A percentile compares a stretch with the other conserved stretches of the same genome.
These are phyloP conservation scores for Saturnispora serradocipensis DNA, from an alignment of 805 yeast genomes.

Conservation along the genomic window DNA sequence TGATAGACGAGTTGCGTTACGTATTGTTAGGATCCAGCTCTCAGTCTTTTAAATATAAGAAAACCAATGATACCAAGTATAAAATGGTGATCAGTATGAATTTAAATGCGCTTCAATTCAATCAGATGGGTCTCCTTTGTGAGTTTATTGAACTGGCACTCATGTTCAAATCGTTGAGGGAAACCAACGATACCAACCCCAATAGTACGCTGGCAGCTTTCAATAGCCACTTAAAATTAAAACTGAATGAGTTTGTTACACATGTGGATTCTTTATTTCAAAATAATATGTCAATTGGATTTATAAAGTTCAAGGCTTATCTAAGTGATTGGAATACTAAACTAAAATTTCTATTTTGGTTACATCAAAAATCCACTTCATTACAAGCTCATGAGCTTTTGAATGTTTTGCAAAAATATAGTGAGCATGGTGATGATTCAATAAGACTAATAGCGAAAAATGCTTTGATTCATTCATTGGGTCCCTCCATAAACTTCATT, in stretches of 20 bases:
- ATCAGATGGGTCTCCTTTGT: slow-evolving; percentile 6
- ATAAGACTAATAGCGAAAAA: slow-evolving; percentile 35
- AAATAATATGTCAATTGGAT: not conserved
- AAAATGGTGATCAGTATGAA: slow-evolving; percentile 3
- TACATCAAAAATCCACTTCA: slow-evolving; percentile 28
- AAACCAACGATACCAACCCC: not conserved
- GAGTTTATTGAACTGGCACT: slow-evolving; percentile 10
- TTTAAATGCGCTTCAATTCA: not conserved
- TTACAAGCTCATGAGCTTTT: slow-evolving; percentile 44
- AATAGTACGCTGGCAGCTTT: not conserved
- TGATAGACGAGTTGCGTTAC: slow-evolving; percentile 3
- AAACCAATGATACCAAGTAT: not conserved
- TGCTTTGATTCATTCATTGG: slow-evolving; percentile 38
- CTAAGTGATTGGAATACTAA: slow-evolving; percentile 44
- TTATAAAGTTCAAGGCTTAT: slow-evolving; percentile 16
- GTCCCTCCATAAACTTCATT: slow-evolving; percentile 53
- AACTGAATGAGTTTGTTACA: not conserved
- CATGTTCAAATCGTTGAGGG: slow-evolving; percentile 4
- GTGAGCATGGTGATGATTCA: slow-evolving; percentile 55
- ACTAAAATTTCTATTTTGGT: slow-evolving; percentile 46
- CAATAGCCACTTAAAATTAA: not conserved
- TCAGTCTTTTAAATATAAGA: slow-evolving; percentile 2
- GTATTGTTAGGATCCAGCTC: slow-evolving; percentile 9
- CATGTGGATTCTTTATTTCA: not conserved
- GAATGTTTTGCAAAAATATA: slow-evolving; percentile 39